Percentiles rank a stretch among this genome's conserved stretches.
Conservation (phyloP, 1,284 basidiomycete genomes). For the Irpex sp. region DNA sequence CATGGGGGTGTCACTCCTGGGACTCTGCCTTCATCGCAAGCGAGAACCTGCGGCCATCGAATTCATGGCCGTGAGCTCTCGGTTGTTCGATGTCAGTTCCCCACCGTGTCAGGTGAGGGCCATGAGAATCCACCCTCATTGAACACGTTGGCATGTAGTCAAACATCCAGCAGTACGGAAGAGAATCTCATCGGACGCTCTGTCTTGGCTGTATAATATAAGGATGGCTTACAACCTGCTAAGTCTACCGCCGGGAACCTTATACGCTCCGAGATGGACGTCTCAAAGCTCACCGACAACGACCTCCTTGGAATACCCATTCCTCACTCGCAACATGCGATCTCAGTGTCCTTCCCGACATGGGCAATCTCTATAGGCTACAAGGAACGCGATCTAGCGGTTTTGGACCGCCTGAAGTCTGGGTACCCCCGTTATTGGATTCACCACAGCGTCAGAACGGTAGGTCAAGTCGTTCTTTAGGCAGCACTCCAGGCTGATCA, state of each 20-base stretch:
- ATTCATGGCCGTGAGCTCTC: not conserved
- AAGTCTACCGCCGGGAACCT: not conserved
- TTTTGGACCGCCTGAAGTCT: constrained; percentile 82
- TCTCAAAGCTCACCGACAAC: not conserved
- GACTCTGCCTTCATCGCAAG: not conserved
- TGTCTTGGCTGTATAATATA: not conserved
- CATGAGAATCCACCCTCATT: not conserved
- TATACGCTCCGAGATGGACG: not conserved
- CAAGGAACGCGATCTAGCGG: constrained; percentile 87
- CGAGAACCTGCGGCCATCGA: not conserved
- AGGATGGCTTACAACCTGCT: not conserved
- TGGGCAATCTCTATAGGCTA: constrained; percentile 95
- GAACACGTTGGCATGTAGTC: not conserved
- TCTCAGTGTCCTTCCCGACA: constrained; percentile 94
- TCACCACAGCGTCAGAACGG: constrained; percentile 84
- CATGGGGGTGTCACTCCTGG: not conserved
- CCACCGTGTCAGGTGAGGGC: not conserved
- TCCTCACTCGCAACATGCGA: constrained; percentile 80
- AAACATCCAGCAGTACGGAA: not conserved
- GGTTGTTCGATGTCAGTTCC: not conserved
- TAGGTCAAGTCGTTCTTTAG: constrained; percentile 31
- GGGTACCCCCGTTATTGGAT: constrained; percentile 99
- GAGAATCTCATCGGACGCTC: not conserved
- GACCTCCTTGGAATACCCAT: not conserved
- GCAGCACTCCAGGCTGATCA: not conserved